Base-by-base conservation (phyloP, 78 protist genomes). In the Emiliania huxleyi region DNA sequence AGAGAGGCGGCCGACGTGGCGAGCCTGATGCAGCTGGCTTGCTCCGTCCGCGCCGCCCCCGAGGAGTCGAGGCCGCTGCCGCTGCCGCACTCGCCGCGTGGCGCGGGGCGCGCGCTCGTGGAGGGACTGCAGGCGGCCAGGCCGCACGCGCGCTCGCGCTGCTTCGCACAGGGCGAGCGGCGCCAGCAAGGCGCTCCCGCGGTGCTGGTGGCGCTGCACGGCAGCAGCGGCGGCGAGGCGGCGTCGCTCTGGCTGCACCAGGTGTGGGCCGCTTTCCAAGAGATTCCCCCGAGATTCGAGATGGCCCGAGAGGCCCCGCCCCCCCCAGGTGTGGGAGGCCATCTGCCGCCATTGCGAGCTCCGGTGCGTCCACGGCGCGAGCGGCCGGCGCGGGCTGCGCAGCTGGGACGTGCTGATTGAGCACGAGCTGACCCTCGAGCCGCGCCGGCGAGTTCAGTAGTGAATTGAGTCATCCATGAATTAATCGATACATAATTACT, bases 321-420 rank as follows among this genome's bases (percentile, higher is more conserved):
- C n/a, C n/a, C n/a, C n/a, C n/a, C n/a, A n/a, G n/a, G n/a, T 77
- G n/a, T 77, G 44, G 48, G 48, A 40, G 33, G 85, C 49, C 2
- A 4, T 77, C 48, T 77, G 85, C 29, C 25, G 2, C 18, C 44
- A 77, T 2, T 77, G 85, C 85, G 23, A 40, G 18, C 85, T 77
- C 29, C 85, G 46, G 18, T 77, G 85, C 85, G 25, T 77, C 29
- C 46, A 40, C 85, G 44, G 48, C 26, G 35, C 35, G 46, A 4
- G 46, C 49, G 48, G 25, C 35, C 44, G 26, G 37, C 44, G 81
- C 44, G n/a, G 33, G n/a, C 48, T 1, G 0, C n/a, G 19, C 29
- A 35, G 23, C n/a, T 77, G 85, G 85, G 85, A 77, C 85, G 85
- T 77, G 48, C 42, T 77, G 42, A 23, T 77, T 29, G 85, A 77